A percentile compares a stretch with the other conserved stretches of the same genome.
phyloP scores from a whole-genome alignment of 2,329 filamentous ascomycete species.

The Cercospora zeina region DNA sequence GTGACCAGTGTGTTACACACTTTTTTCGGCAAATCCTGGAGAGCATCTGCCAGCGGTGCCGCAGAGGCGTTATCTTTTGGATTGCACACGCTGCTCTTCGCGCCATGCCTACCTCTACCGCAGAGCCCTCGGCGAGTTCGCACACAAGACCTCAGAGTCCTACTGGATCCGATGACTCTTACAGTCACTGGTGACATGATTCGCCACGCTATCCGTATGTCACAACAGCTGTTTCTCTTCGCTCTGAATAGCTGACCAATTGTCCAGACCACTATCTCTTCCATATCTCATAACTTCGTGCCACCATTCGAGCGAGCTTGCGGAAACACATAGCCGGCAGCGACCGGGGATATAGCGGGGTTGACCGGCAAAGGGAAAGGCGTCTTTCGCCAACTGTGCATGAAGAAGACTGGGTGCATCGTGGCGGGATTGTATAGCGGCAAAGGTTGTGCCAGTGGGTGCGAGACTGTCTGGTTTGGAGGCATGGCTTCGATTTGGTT shows the following conservation, averaged over 20 bases:
- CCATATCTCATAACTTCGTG: slow-evolving; percentile 33
- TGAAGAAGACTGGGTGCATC: slow-evolving; percentile 76
- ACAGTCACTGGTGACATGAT: slow-evolving; percentile 9
- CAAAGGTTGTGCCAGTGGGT: slow-evolving; percentile 8
- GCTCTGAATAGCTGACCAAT: neutral
- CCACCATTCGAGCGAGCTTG: slow-evolving; percentile 19
- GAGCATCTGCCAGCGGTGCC: slow-evolving; percentile 25
- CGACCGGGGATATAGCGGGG: slow-evolving; percentile 46
- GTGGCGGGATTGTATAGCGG: slow-evolving; percentile 57
- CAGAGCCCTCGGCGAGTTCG: neutral
- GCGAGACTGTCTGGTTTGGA: slow-evolving; percentile 27
- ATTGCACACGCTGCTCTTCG: slow-evolving; percentile 23
- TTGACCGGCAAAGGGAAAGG: slow-evolving; percentile 49
- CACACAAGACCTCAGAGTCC: neutral
- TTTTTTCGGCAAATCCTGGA: slow-evolving; percentile 21
- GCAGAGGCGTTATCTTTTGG: slow-evolving; percentile 15
- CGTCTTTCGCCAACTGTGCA: slow-evolving; percentile 59
- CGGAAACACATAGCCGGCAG: slow-evolving; percentile 47
- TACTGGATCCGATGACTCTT: neutral
- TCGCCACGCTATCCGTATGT: neutral
- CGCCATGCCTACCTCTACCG: slow-evolving; percentile 5
- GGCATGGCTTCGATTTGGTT: slow-evolving; percentile 56
- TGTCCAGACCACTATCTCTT: neutral
- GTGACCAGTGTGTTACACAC: slow-evolving; percentile 26
- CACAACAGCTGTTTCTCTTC: neutral